phyloP scores from a whole-genome alignment of 179 eudicot genomes.

The Heliamphora pulchella region DNA sequence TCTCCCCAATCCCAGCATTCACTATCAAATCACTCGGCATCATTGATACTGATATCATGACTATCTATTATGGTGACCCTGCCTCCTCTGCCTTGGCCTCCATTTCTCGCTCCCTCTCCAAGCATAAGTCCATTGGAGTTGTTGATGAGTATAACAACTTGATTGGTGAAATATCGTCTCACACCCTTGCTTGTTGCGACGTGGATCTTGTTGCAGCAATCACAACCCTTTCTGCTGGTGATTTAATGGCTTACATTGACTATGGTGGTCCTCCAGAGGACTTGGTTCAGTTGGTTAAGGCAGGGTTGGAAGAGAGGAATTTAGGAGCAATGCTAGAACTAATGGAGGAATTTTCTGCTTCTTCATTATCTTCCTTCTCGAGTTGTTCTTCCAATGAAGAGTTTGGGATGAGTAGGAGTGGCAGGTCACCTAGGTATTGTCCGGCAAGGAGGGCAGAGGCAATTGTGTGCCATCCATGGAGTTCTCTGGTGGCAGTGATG shows the following conservation, averaged over 20 bases:
- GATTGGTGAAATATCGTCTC: constrained; percentile 72
- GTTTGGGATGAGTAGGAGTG: constrained; percentile 22
- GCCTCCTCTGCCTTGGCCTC: constrained; percentile 44
- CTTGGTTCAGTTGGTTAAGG: constrained; percentile 49
- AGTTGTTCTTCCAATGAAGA: constrained; percentile 74
- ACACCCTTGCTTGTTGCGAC: constrained; percentile 54
- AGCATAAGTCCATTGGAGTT: constrained; percentile 59
- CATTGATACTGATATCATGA: constrained; percentile 37
- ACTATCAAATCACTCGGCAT: constrained; percentile 55
- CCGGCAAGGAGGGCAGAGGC: constrained; percentile 48
- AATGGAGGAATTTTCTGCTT: constrained; percentile 37
- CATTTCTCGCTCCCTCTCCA: constrained; percentile 28
- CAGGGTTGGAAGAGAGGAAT: constrained; percentile 45
- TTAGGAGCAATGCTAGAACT: constrained; percentile 54
- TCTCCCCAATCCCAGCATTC: constrained; percentile 56
- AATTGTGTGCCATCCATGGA: constrained; percentile 49
- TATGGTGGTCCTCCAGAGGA: constrained; percentile 63
- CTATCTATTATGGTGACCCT: constrained; percentile 47
- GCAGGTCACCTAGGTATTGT: constrained; percentile 23
- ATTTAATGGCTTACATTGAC: constrained; percentile 69
- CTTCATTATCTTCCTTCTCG: constrained; percentile 30
- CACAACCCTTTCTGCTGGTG: constrained; percentile 65
- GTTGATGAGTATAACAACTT: constrained; percentile 52
- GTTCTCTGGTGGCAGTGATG: constrained; percentile 81
- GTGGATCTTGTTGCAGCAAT: constrained; percentile 64